Conservation (phyloP, 2,329 filamentous ascomycete genomes). For the Scytalidium lignicola region DNA sequence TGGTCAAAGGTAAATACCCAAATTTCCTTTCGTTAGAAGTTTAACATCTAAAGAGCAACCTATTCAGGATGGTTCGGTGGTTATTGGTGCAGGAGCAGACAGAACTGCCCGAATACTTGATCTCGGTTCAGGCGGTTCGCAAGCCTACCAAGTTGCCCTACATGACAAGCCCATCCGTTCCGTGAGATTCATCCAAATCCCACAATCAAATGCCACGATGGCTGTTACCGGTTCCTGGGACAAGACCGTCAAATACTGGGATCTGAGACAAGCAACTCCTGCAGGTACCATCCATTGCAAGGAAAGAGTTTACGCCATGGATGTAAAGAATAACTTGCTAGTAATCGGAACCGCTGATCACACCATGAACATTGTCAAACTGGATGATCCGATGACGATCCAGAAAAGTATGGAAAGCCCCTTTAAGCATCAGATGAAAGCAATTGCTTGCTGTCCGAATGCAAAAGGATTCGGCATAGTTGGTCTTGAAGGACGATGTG, state of each 20-base stretch:
- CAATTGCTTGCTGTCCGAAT: constrained; percentile 88
- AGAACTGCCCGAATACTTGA: constrained; percentile 85
- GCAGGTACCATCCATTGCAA: constrained; percentile 59
- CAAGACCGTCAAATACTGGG: constrained; percentile 84
- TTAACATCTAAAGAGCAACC: constrained; percentile 5
- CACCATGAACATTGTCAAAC: constrained; percentile 88
- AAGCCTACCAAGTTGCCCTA: constrained; percentile 63
- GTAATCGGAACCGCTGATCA: constrained; percentile 88
- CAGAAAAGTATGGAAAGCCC: constrained; percentile 93
- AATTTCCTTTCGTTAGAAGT: constrained; percentile 1
- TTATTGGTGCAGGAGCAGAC: constrained; percentile 80
- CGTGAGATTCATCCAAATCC: constrained; percentile 68
- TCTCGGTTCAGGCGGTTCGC: constrained; percentile 57
- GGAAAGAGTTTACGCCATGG: constrained; percentile 83
- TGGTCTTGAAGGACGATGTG: constrained; percentile 90
- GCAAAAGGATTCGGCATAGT: constrained; percentile 85
- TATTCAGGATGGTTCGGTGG: constrained; percentile 74
- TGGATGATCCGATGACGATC: constrained; percentile 77
- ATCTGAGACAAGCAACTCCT: constrained; percentile 58
- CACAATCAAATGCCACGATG: constrained; percentile 61
- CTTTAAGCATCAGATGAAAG: constrained; percentile 91
- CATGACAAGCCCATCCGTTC: constrained; percentile 78
- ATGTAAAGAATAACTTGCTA: constrained; percentile 77
- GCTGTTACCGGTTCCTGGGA: constrained; percentile 89
- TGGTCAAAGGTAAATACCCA: constrained; percentile 70